Evolutionary conservation across 352 stramenopile genomes (phyloP).

Genomic region (Phytophthora chlamydospora): DNA sequence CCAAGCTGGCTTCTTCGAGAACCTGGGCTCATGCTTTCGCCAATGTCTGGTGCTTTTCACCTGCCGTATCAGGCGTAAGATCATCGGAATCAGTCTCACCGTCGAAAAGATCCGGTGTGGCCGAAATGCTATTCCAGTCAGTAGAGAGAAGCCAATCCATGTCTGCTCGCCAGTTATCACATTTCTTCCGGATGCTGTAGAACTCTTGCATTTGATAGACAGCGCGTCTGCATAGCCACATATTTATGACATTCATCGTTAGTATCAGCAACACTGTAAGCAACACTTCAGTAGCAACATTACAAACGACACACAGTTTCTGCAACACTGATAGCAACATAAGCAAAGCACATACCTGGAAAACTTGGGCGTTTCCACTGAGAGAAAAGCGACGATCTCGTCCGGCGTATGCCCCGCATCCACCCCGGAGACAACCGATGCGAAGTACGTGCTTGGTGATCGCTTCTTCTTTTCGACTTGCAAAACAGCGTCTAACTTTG

Average conservation of each 20-base stretch:
- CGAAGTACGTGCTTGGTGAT: too few species aligned
- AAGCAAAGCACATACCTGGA: conserved; percentile 4
- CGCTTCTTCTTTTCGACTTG: too few species aligned
- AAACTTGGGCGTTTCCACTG: conserved; percentile 1
- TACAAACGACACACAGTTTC: background rate
- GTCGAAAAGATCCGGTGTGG: conserved; percentile 1
- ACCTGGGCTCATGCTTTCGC: background rate
- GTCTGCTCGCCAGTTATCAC: background rate
- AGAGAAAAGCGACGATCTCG: conserved; percentile 10
- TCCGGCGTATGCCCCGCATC: background rate
- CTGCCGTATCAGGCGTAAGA: background rate
- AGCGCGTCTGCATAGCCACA: background rate
- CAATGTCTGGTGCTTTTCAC: background rate
- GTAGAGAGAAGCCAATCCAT: conserved; percentile 1
- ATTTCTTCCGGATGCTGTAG: conserved; percentile 9
- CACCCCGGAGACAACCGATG: too few species aligned
- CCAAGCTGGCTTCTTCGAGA: background rate
- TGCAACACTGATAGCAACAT: conserved; percentile 9
- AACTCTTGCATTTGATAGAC: conserved; percentile 2
- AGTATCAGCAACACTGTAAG: conserved; percentile 2
- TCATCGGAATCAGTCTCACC: conserved; percentile 1
- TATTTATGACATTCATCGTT: background rate
- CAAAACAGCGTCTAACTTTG: too few species aligned
- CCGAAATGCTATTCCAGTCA: background rate
- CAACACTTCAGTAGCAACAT: conserved; percentile 7